Evolutionary conservation across 2,329 filamentous ascomycete species (phyloP).

Genomic region (Curvularia sp.): DNA sequence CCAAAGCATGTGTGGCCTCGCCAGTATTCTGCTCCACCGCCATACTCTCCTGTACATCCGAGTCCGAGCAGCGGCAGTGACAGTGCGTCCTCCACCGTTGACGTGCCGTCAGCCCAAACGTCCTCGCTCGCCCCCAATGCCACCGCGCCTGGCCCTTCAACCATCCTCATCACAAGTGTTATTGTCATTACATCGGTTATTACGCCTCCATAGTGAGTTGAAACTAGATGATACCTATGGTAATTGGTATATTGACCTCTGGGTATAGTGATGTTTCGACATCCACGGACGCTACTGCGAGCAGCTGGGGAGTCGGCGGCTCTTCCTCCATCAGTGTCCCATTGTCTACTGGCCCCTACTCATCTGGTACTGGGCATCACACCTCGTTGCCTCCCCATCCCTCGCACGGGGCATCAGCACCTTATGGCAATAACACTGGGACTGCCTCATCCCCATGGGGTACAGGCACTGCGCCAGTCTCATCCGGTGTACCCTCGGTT

Average conservation of each 20-base stretch:
- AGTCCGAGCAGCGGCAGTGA: slow-evolving; percentile 14
- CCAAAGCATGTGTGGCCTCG: slow-evolving; percentile 28
- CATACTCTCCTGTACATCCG: slow-evolving; percentile 20
- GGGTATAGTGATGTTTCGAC: slow-evolving; percentile 10
- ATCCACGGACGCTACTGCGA: slow-evolving; percentile 28
- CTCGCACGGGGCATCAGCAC: slow-evolving; percentile 13
- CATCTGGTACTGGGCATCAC: slow-evolving; percentile 16
- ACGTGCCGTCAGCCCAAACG: slow-evolving; percentile 1
- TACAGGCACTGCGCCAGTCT: slow-evolving; percentile 13
- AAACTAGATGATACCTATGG: slow-evolving; percentile 2
- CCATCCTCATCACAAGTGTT: slow-evolving; percentile 13
- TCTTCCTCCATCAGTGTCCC: slow-evolving; percentile 16
- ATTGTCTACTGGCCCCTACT: slow-evolving; percentile 15
- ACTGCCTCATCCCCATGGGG: slow-evolving; percentile 6
- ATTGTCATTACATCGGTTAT: slow-evolving; percentile 15
- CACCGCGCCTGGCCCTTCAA: slow-evolving; percentile 5
- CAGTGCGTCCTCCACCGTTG: slow-evolving; percentile 14
- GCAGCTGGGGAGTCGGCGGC: slow-evolving; percentile 25
- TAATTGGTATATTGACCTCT: slow-evolving; percentile 11
- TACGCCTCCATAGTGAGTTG: slow-evolving; percentile 22
- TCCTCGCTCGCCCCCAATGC: slow-evolving; percentile 11
- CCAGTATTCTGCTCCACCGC: slow-evolving; percentile 29
- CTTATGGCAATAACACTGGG: slow-evolving; percentile 22
- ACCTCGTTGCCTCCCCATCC: slow-evolving; percentile 1
- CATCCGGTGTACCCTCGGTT: not conserved